Evolutionary conservation across 2,329 filamentous ascomycete genomes (phyloP), one percentile per base, ranked within the genome.

Genomic region (Colletotrichum sp.): DNA sequence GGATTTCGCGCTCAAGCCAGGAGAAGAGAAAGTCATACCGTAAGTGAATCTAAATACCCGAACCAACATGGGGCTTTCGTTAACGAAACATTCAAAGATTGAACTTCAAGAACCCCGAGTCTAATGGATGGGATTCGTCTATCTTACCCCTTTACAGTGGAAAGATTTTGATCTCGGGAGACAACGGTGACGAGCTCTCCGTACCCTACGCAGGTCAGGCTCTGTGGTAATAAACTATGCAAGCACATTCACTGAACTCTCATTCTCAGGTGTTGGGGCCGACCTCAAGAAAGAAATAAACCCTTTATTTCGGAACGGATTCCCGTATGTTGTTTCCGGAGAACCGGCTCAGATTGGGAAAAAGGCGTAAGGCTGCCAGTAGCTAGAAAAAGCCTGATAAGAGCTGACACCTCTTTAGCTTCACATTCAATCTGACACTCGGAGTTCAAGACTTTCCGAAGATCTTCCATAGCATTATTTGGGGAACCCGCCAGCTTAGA

Each of bases 381-480:
- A 48, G 4, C 2, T 16, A 16, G 26, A 18, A 3, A 2, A 24
- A 59, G 18, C 3, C 18, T 13, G 14, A 14, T 21, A 7, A 34
- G 5, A 30, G 18, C 52, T 55, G 21, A 60, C 8, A 24, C 7
- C 8, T n/a, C 13, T 30, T 13, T 5, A 76, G 75, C 8, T 93
- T 90, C 78, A 91, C 92, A 0, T 86, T 93, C 34, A 93, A 92
- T 78, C 93, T 92, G 1, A 91, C 89, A 61, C 81, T 93, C 70
- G 93, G 91, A 10, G 32, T 64, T 2, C 77, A 79, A 24, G 78
- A 79, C 32, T 79, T 78, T 18, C 78, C 78, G 1, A 79, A 77
- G 48, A 69, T 79, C 13, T 66, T 68, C 26, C 61, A 71, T 26
- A 77, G 68, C 18, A 67, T 78, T n/a, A 74, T 76, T 21, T 81